Evolutionary conservation across 2,329 filamentous ascomycete genomes (phyloP), one percentile per base, ranked within the genome.

Genomic region (Paecilomyces niveus): DNA sequence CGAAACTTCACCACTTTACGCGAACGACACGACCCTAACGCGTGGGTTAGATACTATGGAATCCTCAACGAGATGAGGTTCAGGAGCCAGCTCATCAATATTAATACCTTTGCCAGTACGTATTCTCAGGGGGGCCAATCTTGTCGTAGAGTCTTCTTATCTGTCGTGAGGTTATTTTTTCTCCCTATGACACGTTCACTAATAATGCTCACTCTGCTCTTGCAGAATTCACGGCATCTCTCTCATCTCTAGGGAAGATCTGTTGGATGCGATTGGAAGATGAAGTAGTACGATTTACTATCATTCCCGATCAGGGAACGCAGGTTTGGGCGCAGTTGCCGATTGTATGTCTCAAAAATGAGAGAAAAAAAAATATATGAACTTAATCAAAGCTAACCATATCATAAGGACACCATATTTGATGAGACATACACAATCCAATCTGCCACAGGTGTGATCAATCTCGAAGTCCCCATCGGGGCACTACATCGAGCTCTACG

Each of bases 371-470:
- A n/a, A n/a, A n/a, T n/a, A n/a, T n/a, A 29, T 59, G 6, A 54
- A 15, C 1, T 53, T 24, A 9, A 57, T 80, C 31, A 35, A 8
- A 55, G 21, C 24, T 60, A 65, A 64, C 64, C 32, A 33, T 33
- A 9, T 18, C 1, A 18, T 1, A 45, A 74, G 82, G 90, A 96
- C 70, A 87, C 91, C 65, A 91, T 99, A 67, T 97, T 99, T 74
- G 90, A 95, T 83, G 70, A 72, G 59, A 62, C 70, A 64, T 96
- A 95, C 78, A 85, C 86, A 57, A 87, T 97, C 65, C 89, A 96
- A 72, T 96, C 92, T 54, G 89, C 89, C 55, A 88, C 92, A 54
- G 96, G 96, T 75, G 90, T 92, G 56, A 97, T 99, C 77, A 97
- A 99, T 76, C 87, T 99, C 63, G 94, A 99, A 77, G 85, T 99